Evolutionary conservation across 1,139 yeast genomes (phyloP).

Genomic region (Taphrina confusa): DNA sequence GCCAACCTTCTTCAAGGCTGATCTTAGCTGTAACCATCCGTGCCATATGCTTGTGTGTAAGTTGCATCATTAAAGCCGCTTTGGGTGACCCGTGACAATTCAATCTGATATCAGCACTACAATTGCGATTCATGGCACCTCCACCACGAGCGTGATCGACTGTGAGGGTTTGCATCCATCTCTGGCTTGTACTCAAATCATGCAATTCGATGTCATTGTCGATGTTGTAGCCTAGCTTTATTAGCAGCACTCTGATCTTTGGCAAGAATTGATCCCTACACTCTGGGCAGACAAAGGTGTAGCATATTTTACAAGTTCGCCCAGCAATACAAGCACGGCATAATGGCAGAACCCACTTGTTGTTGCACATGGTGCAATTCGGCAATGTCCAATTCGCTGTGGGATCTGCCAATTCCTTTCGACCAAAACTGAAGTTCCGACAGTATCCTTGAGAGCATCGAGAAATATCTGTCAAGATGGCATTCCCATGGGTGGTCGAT

Average conservation of each 20-base stretch:
- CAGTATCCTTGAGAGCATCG: conserved; percentile 20
- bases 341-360: neutral
- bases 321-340: conserved; percentile 16
- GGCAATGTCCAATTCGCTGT: neutral
- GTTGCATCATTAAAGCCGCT: conserved; percentile 19
- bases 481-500: conserved; percentile 9
- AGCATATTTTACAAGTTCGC: conserved; percentile 16
- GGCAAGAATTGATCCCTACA: neutral
- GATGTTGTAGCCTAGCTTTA: neutral
- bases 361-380: conserved; percentile 9
- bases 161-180: conserved; percentile 10
- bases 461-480: conserved; percentile 10
- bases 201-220: conserved; percentile 18
- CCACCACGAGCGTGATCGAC: conserved; percentile 6
- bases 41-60: conserved; percentile 8
- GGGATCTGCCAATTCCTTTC: conserved; percentile 18
- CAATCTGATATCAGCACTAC: conserved; percentile 2
- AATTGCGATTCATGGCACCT: neutral
- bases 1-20: conserved; percentile 4
- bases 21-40: conserved; percentile 5
- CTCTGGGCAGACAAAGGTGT: conserved; percentile 23
- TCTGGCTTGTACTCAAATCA: conserved; percentile 5
- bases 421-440: conserved; percentile 13
- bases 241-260: neutral
- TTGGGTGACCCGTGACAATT: neutral